A percentile compares a stretch with the other conserved stretches of the same genome.
Conservation (phyloP, 2,329 filamentous ascomycete species). For the Aspergillus persii region DNA sequence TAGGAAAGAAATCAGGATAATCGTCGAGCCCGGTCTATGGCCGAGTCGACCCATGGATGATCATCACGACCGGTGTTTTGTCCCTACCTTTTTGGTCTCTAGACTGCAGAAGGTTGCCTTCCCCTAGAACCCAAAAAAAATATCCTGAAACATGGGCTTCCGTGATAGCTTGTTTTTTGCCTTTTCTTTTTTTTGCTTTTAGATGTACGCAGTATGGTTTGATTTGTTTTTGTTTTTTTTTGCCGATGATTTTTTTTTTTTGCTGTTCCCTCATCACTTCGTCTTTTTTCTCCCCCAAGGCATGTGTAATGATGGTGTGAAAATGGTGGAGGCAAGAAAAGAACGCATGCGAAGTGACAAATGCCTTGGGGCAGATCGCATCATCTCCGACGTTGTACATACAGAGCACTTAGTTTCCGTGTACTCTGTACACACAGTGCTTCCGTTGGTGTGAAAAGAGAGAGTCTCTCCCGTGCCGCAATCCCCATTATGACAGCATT, state of each 20-base stretch:
- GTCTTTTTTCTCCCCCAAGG: not conserved
- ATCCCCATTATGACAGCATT: not conserved
- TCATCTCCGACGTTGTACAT: not conserved
- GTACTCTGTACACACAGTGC: not conserved
- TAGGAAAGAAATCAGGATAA: slow-evolving; percentile 10
- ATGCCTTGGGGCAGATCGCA: not conserved
- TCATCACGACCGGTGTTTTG: slow-evolving; percentile 17
- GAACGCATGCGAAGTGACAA: not conserved
- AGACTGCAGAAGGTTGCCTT: not conserved
- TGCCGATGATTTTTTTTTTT: not conserved
- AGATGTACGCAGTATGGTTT: not conserved
- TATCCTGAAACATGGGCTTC: slow-evolving; percentile 6
- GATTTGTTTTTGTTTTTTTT: too few relatives aligned
- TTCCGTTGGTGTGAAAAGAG: not conserved
- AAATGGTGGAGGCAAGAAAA: not conserved
- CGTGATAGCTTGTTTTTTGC: not conserved
- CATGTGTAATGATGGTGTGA: not conserved
- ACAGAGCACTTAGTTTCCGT: not conserved
- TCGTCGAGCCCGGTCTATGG: slow-evolving; percentile 7
- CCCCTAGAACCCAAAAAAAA: slow-evolving; percentile 3
- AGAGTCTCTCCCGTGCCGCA: not conserved
- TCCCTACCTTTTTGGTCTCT: slow-evolving; percentile 4
- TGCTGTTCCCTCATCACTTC: not conserved
- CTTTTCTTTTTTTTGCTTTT: not conserved
- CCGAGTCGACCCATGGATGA: slow-evolving; percentile 17